Evolutionary conservation across 2,329 filamentous ascomycete species (phyloP), one percentile per base, ranked within the genome.

Genomic region (Aureobasidium musti): DNA sequence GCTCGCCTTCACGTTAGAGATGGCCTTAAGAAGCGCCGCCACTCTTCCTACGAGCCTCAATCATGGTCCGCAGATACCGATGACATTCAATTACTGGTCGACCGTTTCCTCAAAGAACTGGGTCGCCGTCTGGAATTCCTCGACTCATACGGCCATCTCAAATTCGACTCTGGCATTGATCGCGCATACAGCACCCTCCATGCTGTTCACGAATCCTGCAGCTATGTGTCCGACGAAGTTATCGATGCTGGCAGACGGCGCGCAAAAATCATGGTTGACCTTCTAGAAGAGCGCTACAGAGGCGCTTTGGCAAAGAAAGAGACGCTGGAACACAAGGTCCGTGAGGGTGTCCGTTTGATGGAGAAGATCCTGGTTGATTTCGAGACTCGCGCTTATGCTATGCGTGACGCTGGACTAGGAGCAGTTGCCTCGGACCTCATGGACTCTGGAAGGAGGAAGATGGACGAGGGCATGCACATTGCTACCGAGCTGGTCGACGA

Each of bases 191-290:
- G 88, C 19, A 96, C 93, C 0, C 82, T 99, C 1, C 89, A 94
- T 74, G 88, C 91, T 8, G 93, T 99, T 30, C 88, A 93, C 68
- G 89, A 92, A 71, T 87, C 92, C 72, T 99, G 95, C 78, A 92
- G 91, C 45, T 88, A 93, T 70, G 92, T 94, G 23, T 96, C 93
- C 0, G 94, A 92, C 69, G 94, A 95, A 74, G 86, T 97, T 54
- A 87, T 98, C 71, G 95, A 92, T 66, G 91, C 91, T 43, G 93
- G 95, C 26, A 89, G 91, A 63, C 87, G 91, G 70, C 86, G 92
- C 68, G 87, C 96, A 68, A 90, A 91, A 70, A 87, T 98, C 67
- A 89, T 98, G 81, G 92, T 99, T 39, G 94, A 98, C 73, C 97
- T 92, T 0, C 82, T 99, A 17, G 95, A 99, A 77, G 84, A 85